A percentile compares a stretch with the other conserved stretches of the same genome.
phyloP scores from a whole-genome alignment of 1,284 basidiomycete genomes.

The Apiotrichum sp. region DNA sequence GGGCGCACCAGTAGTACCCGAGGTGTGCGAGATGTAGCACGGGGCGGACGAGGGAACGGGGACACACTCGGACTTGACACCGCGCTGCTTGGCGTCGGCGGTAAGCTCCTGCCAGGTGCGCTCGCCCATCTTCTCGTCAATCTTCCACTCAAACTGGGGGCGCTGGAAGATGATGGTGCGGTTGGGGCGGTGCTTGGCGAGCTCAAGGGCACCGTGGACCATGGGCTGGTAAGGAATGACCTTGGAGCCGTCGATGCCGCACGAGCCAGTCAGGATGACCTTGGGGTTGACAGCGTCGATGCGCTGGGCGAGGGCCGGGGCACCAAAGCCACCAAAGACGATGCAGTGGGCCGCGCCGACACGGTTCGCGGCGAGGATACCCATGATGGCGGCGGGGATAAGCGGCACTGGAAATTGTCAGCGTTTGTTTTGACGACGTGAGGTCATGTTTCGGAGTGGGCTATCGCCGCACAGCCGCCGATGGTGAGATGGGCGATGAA shows the following conservation, averaged over 20 bases:
- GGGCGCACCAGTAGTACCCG: conserved; percentile 87
- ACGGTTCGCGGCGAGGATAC: conserved; percentile 85
- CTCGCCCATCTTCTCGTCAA: conserved; percentile 11
- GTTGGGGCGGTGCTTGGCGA: conserved; percentile 1
- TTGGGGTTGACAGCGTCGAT: conserved; percentile 76
- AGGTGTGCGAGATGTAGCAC: conserved; percentile 57
- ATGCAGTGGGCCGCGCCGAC: conserved; percentile 95
- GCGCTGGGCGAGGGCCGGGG: conserved; percentile 86
- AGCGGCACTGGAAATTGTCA: conserved; percentile 35
- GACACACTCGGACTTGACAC: conserved; percentile 10
- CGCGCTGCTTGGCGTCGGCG: conserved; percentile 9
- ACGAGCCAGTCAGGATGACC: conserved; percentile 82
- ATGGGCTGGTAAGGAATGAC: conserved; percentile 13
- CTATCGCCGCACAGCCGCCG: no score
- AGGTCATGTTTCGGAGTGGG: no score
- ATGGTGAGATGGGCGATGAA: no score
- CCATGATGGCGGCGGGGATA: conserved; percentile 52
- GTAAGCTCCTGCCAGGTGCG: conserved; percentile 11
- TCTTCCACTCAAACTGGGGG: conserved; percentile 20
- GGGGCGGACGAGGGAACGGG: conserved; percentile 12
- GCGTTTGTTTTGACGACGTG: neutral
- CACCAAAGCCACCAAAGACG: conserved; percentile 93
- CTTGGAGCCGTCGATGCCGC: conserved; percentile 26
- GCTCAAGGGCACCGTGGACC: conserved; percentile 7
- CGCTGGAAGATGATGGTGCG: conserved; percentile 90